A percentile compares a stretch with the other conserved stretches of the same genome.
Conservation (phyloP, 139 green algal species). For the Chlamydomonas incerta region DNA sequence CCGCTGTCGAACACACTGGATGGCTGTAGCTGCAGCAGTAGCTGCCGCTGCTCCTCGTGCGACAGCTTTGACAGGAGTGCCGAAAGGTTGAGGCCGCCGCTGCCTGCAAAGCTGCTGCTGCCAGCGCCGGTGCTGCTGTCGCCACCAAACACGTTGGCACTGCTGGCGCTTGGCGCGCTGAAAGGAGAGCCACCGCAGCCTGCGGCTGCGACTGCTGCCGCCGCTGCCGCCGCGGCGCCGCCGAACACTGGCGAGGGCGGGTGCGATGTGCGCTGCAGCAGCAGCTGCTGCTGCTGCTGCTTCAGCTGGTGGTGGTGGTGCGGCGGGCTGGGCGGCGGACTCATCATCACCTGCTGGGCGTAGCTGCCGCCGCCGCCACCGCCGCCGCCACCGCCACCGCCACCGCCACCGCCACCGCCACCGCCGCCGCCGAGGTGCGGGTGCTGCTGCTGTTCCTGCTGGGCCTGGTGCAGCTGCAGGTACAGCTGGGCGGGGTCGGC, state of each 20-base stretch:
- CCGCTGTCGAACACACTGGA: no score
- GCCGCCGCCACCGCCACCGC: background rate
- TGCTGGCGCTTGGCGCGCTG: background rate
- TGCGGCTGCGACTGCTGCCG: background rate
- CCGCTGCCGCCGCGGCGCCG: background rate
- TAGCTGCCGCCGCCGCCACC: background rate
- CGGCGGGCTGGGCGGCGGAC: no score
- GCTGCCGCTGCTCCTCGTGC: no score
- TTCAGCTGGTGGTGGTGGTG: no score
- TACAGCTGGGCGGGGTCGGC: background rate
- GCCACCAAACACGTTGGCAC: background rate
- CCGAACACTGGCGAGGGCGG: no score
- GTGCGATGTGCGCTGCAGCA: no score
- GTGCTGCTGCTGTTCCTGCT: background rate
- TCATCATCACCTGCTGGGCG: background rate
- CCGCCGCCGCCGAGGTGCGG: background rate
- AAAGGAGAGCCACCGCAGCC: background rate
- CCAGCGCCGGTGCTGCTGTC: background rate
- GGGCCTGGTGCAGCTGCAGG: background rate
- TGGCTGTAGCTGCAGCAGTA: no score
- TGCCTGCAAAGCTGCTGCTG: background rate
- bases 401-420: background rate
- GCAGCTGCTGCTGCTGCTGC: no score
- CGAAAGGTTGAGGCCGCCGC: no score
- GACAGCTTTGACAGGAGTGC: no score